phyloP scores from a whole-genome alignment of 495 filamentous ascomycete species.

The Aspergillus avenaceus region DNA sequence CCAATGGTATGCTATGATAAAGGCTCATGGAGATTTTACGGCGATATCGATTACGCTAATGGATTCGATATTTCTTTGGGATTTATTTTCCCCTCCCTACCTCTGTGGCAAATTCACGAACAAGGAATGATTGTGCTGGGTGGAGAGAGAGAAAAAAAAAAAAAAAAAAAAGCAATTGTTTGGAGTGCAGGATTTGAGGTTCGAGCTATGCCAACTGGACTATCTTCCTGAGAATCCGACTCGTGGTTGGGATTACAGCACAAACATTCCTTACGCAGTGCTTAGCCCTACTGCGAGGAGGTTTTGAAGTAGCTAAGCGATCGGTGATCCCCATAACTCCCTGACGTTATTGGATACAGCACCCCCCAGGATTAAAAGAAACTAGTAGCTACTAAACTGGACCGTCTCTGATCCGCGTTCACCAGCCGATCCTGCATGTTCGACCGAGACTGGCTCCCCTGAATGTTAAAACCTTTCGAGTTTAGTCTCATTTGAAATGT shows the following conservation, averaged over 20 bases:
- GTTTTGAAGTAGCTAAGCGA: neutral
- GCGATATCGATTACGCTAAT: neutral
- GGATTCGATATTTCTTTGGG: neutral
- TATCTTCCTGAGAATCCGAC: no score
- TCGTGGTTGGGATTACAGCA: no score
- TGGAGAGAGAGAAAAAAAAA: no score
- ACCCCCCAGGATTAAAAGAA: neutral
- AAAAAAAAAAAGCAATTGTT: no score
- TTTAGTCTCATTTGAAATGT: neutral
- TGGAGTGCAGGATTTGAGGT: no score
- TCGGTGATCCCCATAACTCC: constrained; percentile 1
- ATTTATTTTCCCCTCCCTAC: no score
- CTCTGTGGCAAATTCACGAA: neutral
- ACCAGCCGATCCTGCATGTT: constrained; percentile 6
- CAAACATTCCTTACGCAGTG: constrained; percentile 7
- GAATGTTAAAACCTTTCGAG: neutral
- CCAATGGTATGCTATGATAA: neutral
- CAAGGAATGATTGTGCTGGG: no score
- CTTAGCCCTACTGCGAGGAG: neutral
- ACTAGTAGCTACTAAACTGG: constrained; percentile 6
- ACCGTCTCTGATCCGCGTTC: neutral
- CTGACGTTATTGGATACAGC: neutral
- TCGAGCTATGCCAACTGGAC: no score
- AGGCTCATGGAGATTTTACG: neutral
- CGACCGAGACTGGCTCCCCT: no score